Evolutionary conservation across 2,329 filamentous ascomycete genomes (phyloP), one percentile per base, ranked within the genome.

Genomic region (Scleromitrula shiraiana): DNA sequence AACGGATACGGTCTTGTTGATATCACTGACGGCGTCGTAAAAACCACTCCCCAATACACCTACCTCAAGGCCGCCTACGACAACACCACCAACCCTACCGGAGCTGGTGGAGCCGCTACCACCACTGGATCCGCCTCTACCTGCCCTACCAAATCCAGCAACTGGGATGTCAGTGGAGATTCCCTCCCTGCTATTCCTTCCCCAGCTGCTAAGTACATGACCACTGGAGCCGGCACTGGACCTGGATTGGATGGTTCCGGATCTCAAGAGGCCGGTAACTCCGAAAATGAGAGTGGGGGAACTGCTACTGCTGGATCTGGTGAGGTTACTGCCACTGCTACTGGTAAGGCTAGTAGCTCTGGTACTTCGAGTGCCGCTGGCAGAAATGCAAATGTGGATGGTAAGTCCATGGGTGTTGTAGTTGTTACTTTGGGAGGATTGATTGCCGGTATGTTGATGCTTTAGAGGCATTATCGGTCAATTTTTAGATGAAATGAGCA

Each of bases 1-100:
- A 88, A 82, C 70, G 75, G 82, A 40, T 97, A 82, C 68, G 91
- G 90, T 54, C 54, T 64, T 20, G 60, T 64, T 22, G 52, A 53
- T 17, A 57, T 62, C 53, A 29, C 57, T 7, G 67, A 65, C 50
- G 49, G 48, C 30, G 65, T 61, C 38, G 67, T 72, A 24, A 65
- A 65, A 19, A 67, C 69, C 38, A 63, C 65, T 30, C 49, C 57
- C 24, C 74, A 78, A 59, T 80, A 73, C 65, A 62, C 58, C 4
- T 67, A 69, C 46, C 69, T 79, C 44, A 66, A 73, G 65, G 57
- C 57, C 19, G 70, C 70, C 29, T 70, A 72, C 54, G 53, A 62
- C 3, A 64, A 65, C 43, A 71, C 70, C 50, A 61, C 67, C 20
- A 63, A 68, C 54, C 76, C 76, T 40, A 62, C 59, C 23, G 75